Evolutionary conservation across 2,329 filamentous ascomycete genomes (phyloP), one percentile per base, ranked within the genome.

Genomic region (Aspergillus jensenii): DNA sequence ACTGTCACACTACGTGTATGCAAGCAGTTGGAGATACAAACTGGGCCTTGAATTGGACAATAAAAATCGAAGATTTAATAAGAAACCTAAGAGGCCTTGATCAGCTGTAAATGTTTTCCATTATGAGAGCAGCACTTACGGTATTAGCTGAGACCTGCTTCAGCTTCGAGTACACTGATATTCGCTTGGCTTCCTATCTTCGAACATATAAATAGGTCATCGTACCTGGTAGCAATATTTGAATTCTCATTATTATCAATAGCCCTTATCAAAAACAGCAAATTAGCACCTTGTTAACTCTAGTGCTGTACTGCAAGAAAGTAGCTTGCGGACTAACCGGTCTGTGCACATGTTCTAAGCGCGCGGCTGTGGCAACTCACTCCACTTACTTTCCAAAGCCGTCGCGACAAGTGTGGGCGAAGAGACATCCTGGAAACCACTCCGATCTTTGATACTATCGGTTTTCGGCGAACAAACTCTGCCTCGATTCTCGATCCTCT

Each of bases 311-410:
- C 40, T 48, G 50, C 8, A 40, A 52, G 31, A 39, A 33, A n/a
- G 23, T 41, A 46, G 48, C 9, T 25, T 14, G 55, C 55, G 55
- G 47, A 21, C 59, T 49, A 53, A 27, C 7, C 59, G 61, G 62
- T 53, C 62, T 48, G 64, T 65, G 64, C 61, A 57, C 49, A 12
- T 11, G 25, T 11, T 14, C 37, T 52, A 68, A 62, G 62, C 66
- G 65, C 65, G 66, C 66, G 66, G 48, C 58, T 65, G 54, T 45
- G 59, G 59, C 63, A 63, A 61, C 66, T 67, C 70, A 48, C 56
- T 58, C 56, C 56, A 55, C 56, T 58, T 67, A 68, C 67, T 64
- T 68, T 66, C 69, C 66, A 60, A 54, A 62, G 55, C 66, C 63
- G 61, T 59, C 63, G 64, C 61, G 63, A 62, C 57, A 59, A 60